phyloP scores from a whole-genome alignment of 495 filamentous ascomycete genomes.

The Astrothelium subdiscretum region DNA sequence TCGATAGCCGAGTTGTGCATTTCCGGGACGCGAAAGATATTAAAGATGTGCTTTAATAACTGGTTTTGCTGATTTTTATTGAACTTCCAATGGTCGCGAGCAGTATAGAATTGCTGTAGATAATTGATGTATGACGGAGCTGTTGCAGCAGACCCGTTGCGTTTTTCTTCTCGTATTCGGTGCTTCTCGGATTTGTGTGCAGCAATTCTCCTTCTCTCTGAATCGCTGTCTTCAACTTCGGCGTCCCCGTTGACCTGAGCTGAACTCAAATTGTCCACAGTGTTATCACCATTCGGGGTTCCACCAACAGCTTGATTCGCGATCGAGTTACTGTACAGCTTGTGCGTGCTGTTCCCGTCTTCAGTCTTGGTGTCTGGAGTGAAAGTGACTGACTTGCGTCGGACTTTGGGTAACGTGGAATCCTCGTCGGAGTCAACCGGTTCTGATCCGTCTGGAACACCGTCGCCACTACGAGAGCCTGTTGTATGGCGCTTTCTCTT shows the following conservation, averaged over 20 bases:
- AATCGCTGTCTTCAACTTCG: conserved; percentile 5
- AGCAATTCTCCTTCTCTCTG: neutral
- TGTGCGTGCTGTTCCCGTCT: conserved; percentile 40
- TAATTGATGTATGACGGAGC: conserved; percentile 51
- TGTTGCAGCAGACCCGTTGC: neutral
- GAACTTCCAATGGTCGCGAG: conserved; percentile 71
- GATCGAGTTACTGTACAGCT: conserved; percentile 36
- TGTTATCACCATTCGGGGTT: neutral
- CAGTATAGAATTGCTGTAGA: conserved; percentile 55
- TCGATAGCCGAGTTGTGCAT: conserved; percentile 52
- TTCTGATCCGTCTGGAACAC: conserved; percentile 8
- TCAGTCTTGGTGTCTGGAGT: conserved; percentile 54
- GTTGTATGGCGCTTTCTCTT: conserved; percentile 3
- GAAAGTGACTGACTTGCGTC: conserved; percentile 67
- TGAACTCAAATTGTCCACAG: neutral
- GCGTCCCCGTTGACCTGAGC: conserved; percentile 7
- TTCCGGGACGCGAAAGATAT: conserved; percentile 51
- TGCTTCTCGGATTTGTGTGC: conserved; percentile 4
- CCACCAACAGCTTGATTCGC: conserved; percentile 24
- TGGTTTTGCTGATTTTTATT: conserved; percentile 79
- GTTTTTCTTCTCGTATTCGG: conserved; percentile 1
- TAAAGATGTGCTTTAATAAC: conserved; percentile 70
- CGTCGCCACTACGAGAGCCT: neutral
- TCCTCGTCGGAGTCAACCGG: conserved; percentile 17
- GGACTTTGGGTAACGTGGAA: conserved; percentile 11